Conservation (phyloP, 2,329 filamentous ascomycete species). For the Juglanconis oblonga region DNA sequence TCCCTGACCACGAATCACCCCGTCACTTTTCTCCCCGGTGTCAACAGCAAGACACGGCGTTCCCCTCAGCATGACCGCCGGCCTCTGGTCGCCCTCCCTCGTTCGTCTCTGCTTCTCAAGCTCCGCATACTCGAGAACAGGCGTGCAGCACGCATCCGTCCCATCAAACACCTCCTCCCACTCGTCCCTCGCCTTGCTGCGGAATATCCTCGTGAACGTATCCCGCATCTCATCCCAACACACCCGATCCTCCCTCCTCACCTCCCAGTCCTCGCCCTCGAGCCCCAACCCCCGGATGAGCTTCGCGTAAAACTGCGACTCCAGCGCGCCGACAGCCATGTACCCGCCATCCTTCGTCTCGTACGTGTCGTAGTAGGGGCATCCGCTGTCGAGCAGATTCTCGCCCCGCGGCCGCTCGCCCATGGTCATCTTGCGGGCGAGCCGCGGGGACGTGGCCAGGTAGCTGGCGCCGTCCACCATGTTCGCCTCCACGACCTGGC, state of each 20-base stretch:
- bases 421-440: conserved; percentile 59
- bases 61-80: conserved; percentile 63
- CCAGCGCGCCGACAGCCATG: conserved; percentile 86
- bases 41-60: conserved; percentile 68
- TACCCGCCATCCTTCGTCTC: conserved; percentile 75
- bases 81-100: conserved; percentile 68
- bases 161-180: conserved; percentile 89
- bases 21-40: conserved; percentile 34
- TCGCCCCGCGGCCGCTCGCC: conserved; percentile 65
- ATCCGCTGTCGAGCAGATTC: conserved; percentile 80
- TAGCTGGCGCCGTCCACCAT: conserved; percentile 92
- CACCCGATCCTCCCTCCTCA: conserved; percentile 53
- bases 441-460: conserved; percentile 72
- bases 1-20: conserved; percentile 57
- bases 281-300: conserved; percentile 68
- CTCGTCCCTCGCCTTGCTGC: conserved; percentile 65
- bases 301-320: conserved; percentile 76
- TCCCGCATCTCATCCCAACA: conserved; percentile 67
- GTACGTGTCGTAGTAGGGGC: conserved; percentile 88
- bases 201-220: conserved; percentile 64
- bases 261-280: conserved; percentile 45
- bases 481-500: conserved; percentile 91
- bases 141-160: conserved; percentile 90
- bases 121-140: conserved; percentile 74
- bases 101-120: conserved; percentile 46